phyloP scores from a whole-genome alignment of 2,329 filamentous ascomycete species.

The Colletotrichum destructivum region DNA sequence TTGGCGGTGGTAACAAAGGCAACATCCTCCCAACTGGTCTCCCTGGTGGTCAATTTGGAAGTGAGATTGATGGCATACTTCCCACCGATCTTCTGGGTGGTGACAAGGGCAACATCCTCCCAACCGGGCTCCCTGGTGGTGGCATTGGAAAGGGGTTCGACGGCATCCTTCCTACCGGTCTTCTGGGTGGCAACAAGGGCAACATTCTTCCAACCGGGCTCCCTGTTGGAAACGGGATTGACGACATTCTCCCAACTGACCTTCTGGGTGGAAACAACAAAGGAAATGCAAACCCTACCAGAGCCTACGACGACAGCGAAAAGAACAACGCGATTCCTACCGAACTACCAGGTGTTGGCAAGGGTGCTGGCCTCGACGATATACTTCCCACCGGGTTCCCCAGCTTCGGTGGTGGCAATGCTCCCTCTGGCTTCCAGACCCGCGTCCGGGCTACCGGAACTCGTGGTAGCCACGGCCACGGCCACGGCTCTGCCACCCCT shows the following conservation, averaged over 20 bases:
- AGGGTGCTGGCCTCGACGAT: not conserved
- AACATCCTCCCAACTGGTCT: not conserved
- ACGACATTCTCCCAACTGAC: not conserved
- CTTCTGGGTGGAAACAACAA: not conserved
- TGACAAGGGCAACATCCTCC: constrained; percentile 2
- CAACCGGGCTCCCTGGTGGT: not conserved
- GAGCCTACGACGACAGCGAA: not conserved
- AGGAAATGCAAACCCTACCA: not conserved
- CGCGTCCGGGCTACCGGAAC: not conserved
- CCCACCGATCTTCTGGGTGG: constrained; percentile 3
- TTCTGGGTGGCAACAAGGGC: not conserved
- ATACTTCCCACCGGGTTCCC: constrained; percentile 8
- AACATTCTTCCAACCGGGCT: too few relatives aligned
- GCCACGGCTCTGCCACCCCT: not conserved
- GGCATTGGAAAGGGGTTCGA: not conserved
- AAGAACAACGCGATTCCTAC: not conserved
- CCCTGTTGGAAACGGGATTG: not conserved
- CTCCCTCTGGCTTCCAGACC: constrained; percentile 19
- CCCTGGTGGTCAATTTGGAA: not conserved
- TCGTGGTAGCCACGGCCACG: not conserved
- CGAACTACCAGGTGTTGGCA: not conserved
- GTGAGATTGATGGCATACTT: not conserved
- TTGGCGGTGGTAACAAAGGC: too few relatives aligned
- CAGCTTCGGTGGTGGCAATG: constrained; percentile 5
- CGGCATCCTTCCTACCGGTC: not conserved